Evolutionary conservation across 75 land plant genomes (phyloP).

Genomic region (Selaginella tamariscina): DNA sequence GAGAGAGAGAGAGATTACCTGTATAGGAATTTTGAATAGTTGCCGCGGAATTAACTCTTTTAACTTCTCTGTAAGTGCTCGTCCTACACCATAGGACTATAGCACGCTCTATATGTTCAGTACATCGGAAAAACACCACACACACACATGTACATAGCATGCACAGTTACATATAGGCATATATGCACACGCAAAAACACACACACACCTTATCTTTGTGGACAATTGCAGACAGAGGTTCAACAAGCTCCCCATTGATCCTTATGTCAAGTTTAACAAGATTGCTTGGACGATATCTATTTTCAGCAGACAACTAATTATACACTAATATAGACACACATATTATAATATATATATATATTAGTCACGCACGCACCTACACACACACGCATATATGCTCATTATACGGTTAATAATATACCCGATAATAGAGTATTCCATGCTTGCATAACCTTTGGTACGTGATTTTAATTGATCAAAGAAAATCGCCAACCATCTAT

Average conservation of each 20-base stretch:
- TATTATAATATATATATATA: no score
- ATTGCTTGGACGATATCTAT: conserved; percentile 69
- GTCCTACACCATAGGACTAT: conserved; percentile 77
- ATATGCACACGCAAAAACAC: no score
- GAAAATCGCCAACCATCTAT: conserved; percentile 97
- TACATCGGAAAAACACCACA: not conserved
- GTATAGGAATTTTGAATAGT: conserved; percentile 92
- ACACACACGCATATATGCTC: no score
- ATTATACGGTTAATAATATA: conserved; percentile 24
- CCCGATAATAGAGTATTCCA: conserved; percentile 92
- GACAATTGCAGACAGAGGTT: conserved; percentile 84
- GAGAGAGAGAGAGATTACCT: conserved; percentile 30
- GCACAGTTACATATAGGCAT: no score
- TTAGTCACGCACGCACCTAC: no score
- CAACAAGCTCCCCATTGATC: conserved; percentile 80
- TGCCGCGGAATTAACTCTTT: conserved; percentile 95
- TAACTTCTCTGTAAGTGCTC: conserved; percentile 82
- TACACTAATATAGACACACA: not conserved
- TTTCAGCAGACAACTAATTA: not conserved
- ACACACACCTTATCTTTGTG: conserved; percentile 76
- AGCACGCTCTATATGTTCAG: not conserved
- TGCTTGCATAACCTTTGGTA: conserved; percentile 98
- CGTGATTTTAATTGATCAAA: conserved; percentile 96
- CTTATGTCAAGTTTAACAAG: conserved; percentile 79
- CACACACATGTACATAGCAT: not conserved